Evolutionary conservation across 2,329 filamentous ascomycete species (phyloP).

Genomic region (Phyllosticta paracitricarpa): DNA sequence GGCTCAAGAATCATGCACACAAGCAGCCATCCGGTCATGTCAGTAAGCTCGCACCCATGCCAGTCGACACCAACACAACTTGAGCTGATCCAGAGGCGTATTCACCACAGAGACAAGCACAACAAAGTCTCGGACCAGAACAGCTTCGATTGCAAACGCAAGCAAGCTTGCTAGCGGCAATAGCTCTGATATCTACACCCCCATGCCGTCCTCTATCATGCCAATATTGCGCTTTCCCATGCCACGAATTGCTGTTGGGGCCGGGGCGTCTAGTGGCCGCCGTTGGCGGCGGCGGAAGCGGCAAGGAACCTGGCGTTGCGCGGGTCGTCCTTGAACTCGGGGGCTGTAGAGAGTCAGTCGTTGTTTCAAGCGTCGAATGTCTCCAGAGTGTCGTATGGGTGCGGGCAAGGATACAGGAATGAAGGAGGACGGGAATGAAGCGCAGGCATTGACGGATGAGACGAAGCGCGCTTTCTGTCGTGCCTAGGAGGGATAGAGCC

Average conservation of each 20-base stretch:
- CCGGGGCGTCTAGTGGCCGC: slow-evolving; percentile 8
- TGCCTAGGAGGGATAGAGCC: background rate
- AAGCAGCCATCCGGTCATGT: too few relatives aligned
- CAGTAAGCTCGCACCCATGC: too few relatives aligned
- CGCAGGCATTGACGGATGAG: background rate
- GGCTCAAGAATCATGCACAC: too few relatives aligned
- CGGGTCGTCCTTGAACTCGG: slow-evolving; percentile 95
- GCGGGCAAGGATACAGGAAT: background rate
- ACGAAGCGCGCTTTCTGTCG: background rate
- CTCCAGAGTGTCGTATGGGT: background rate
- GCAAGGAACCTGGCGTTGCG: slow-evolving; percentile 53
- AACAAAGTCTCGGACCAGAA: background rate
- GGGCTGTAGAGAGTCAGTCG: slow-evolving; percentile 46
- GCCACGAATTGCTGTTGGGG: background rate
- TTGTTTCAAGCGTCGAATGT: too few relatives aligned
- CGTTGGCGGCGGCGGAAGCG: slow-evolving; percentile 24
- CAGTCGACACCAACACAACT: too few relatives aligned
- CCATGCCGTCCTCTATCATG: slow-evolving; percentile 4
- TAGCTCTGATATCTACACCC: slow-evolving; percentile 3
- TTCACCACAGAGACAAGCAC: background rate
- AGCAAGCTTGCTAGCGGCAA: background rate
- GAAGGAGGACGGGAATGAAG: background rate
- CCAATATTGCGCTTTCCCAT: slow-evolving; percentile 1
- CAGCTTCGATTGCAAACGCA: slow-evolving; percentile 1
- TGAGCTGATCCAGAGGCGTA: too few relatives aligned